A percentile compares a stretch with the other conserved stretches of the same genome.
phyloP scores from a whole-genome alignment of 2,329 filamentous ascomycete species.

The Helotiales sp. region DNA sequence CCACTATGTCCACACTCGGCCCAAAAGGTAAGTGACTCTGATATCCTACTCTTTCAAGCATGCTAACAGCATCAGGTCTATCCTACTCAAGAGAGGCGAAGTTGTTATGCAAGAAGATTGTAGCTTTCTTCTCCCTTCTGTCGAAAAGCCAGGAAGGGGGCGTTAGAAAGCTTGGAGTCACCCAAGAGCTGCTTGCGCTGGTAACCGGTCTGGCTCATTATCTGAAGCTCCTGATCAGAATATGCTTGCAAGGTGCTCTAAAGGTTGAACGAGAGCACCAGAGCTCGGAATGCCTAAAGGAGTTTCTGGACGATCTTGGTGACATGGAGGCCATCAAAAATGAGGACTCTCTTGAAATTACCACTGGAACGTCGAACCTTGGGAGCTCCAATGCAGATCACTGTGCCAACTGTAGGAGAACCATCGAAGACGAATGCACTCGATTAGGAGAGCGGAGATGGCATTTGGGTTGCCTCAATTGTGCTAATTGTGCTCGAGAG shows the following conservation, averaged over 20 bases:
- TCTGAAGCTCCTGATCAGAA: constrained; percentile 94
- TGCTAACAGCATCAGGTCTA: constrained; percentile 60
- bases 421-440: constrained; percentile 93
- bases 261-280: constrained; percentile 86
- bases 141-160: constrained; percentile 93
- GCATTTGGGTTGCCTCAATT: constrained; percentile 79
- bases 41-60: not conserved
- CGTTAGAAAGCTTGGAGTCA: constrained; percentile 90
- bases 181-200: constrained; percentile 95
- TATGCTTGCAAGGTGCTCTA: constrained; percentile 91
- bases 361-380: constrained; percentile 66
- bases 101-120: constrained; percentile 98
- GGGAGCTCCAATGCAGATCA: constrained; percentile 82
- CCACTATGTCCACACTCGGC: constrained; percentile 68
- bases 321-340: constrained; percentile 79
- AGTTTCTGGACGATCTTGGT: constrained; percentile 82
- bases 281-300: constrained; percentile 75
- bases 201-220: constrained; percentile 97
- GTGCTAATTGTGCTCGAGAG: constrained; percentile 73
- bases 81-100: constrained; percentile 97
- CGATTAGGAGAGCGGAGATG: constrained; percentile 76
- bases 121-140: constrained; percentile 93
- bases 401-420: constrained; percentile 79
- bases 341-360: constrained; percentile 72
- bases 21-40: constrained; percentile 70